Evolutionary conservation across 108 stramenopile species (phyloP), one percentile per base, ranked within the genome.

Genomic region (Stephanodiscus triporus): DNA sequence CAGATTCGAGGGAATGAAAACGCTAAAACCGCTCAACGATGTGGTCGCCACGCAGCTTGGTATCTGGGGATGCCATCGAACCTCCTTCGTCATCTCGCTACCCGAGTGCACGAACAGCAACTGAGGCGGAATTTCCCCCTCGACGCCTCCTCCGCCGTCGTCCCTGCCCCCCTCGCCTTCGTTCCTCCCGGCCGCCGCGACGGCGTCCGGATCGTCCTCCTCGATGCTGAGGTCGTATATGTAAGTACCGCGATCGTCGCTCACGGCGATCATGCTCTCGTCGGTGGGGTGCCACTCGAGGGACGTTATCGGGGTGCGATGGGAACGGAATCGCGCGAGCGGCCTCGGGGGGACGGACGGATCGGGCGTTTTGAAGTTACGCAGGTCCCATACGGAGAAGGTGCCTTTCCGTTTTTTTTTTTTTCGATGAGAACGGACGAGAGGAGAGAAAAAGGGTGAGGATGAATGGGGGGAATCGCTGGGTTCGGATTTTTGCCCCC

Each of bases 251-350:
- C 91, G 91, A 32, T 93, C 96, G 56, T 96, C 95, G 32, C 30
- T 27, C 23, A 54, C 53, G 10, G 53, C 53, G 26, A 54, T 54
- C 53, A 54, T 54, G 50, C 85, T 89, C 76, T 98, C 98, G 76
- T 99, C 99, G 9, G 94, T 96, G 9, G 98, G 97, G 75, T 97
- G 92, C 99, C 99, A 99, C 84, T 97, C 92, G 42, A 98, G 86
- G 23, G 89, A 89, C 1, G 97, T 97, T 58, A 99, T 96, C 58
- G 98, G 97, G 19, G 83, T 84, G 53, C 85, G 82, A 72, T 98
- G 97, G 51, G 86, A 95, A 24, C 91, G 85, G 66, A 97, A 98
- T 47, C 92, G 83, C 6, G 97, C 98, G 37, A 98, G 73, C 13
- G 92, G 92, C 47, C 81, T 68, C 11, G 87, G 83, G 19, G 69